phyloP scores from a whole-genome alignment of 345 rosid genomes.

The Passiflora organensis region DNA sequence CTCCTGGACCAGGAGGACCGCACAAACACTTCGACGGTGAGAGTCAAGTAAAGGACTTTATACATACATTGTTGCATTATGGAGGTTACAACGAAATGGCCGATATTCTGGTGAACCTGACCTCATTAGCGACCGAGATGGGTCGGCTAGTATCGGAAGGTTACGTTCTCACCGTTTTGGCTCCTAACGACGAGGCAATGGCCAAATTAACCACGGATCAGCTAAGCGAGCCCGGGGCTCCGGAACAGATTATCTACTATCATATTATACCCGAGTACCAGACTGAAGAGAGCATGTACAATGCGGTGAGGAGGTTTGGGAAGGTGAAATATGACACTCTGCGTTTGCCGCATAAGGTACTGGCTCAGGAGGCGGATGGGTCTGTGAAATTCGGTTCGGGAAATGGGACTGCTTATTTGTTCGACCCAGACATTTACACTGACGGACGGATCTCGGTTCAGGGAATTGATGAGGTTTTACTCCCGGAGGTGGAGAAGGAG shows the following conservation, averaged over 20 bases:
- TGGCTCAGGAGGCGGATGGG: conserved; percentile 63
- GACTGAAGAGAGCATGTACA: conserved; percentile 98
- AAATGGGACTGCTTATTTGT: conserved; percentile 45
- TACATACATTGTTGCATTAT: conserved; percentile 80
- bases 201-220: conserved; percentile 91
- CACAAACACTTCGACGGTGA: conserved; percentile 80
- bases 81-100: conserved; percentile 99
- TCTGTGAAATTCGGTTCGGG: conserved; percentile 56
- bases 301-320: conserved; percentile 86
- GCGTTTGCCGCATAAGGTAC: conserved; percentile 77
- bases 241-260: conserved; percentile 86
- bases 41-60: conserved; percentile 88
- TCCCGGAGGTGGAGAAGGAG: conserved; percentile 57
- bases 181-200: conserved; percentile 99
- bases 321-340: conserved; percentile 79
- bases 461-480: conserved; percentile 85
- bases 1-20: conserved; percentile 95
- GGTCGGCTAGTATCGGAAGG: conserved; percentile 92
- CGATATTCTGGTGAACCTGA: conserved; percentile 83
- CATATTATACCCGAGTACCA: conserved; percentile 96
- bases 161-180: conserved; percentile 83
- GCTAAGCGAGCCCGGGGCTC: conserved; percentile 95
- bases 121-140: conserved; percentile 96
- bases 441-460: conserved; percentile 97
- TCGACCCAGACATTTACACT: conserved; percentile 76